phyloP scores from a whole-genome alignment of 2,329 filamentous ascomycete genomes.

The Ophiobolus disseminans region DNA sequence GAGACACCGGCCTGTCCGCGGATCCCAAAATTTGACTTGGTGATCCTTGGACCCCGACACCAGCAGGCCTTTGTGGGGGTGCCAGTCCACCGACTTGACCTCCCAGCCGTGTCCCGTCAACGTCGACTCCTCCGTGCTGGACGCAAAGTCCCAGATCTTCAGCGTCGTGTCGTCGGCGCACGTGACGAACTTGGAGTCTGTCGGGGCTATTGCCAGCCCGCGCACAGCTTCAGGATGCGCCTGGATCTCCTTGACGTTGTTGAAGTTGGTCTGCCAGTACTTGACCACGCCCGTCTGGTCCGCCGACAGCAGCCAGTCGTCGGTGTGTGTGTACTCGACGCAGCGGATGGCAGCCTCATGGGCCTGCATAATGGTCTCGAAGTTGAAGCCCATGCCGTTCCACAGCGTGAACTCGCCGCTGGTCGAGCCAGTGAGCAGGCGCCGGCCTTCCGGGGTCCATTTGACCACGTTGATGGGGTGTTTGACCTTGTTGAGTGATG shows the following conservation, averaged over 20 bases:
- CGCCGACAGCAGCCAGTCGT: conserved; percentile 95
- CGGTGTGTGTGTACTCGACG: conserved; percentile 87
- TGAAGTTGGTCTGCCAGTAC: conserved; percentile 99
- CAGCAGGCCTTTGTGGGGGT: conserved; percentile 90
- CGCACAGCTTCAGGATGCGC: conserved; percentile 89
- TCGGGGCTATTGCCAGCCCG: conserved; percentile 91
- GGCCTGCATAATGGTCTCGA: conserved; percentile 98
- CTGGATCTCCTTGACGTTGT: conserved; percentile 94
- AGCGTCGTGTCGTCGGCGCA: conserved; percentile 92
- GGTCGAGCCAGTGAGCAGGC: conserved; percentile 89
- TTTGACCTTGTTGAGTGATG: conserved; percentile 98
- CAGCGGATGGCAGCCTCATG: conserved; percentile 88
- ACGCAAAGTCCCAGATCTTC: conserved; percentile 96
- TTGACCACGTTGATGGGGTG: conserved; percentile 96
- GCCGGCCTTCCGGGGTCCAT: conserved; percentile 95
- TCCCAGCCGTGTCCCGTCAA: conserved; percentile 98
- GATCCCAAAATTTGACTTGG: conserved; percentile 97
- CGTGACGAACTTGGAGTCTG: conserved; percentile 94
- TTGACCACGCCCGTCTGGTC: conserved; percentile 96
- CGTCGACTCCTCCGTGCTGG: conserved; percentile 80
- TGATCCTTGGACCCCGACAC: conserved; percentile 98
- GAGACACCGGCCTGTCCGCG: conserved; percentile 85
- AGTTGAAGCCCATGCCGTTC: conserved; percentile 99
- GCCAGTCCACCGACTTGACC: conserved; percentile 96
- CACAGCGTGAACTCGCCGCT: conserved; percentile 98